Conservation (phyloP, 1,284 basidiomycete species). For the Boletus mariae region DNA sequence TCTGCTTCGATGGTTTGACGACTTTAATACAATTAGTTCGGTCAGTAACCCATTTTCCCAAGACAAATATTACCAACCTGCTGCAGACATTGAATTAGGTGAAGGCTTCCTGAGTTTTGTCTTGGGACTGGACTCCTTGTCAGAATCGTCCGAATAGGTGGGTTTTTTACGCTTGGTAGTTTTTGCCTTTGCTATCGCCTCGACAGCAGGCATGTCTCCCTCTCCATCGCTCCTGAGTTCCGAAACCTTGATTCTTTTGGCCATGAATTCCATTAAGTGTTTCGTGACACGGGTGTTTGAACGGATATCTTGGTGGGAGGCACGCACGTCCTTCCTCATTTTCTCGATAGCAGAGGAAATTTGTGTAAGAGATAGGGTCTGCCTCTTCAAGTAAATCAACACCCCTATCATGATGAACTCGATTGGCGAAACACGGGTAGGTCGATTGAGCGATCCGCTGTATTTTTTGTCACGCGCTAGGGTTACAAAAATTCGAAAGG, state of each 20-base stretch:
- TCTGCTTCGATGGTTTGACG: slow-evolving; percentile 10
- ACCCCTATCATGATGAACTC: slow-evolving; percentile 49
- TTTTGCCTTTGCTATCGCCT: slow-evolving; percentile 15
- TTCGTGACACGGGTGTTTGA: slow-evolving; percentile 41
- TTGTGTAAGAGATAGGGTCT: slow-evolving; percentile 39
- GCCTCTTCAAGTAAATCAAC: slow-evolving; percentile 38
- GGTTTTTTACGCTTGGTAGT: slow-evolving; percentile 28
- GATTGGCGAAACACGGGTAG: slow-evolving; percentile 43
- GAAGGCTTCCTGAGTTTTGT: slow-evolving; percentile 13
- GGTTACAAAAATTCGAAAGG: slow-evolving; percentile 41
- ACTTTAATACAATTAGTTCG: slow-evolving; percentile 10
- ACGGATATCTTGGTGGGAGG: slow-evolving; percentile 41
- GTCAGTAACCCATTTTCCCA: not conserved
- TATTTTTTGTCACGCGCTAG: slow-evolving; percentile 38
- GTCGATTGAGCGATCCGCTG: slow-evolving; percentile 37
- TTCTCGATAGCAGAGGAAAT: slow-evolving; percentile 40
- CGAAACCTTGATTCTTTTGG: slow-evolving; percentile 31
- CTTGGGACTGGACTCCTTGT: slow-evolving; percentile 17
- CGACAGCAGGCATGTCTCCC: slow-evolving; percentile 26
- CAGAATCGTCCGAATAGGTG: slow-evolving; percentile 26
- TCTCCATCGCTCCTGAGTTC: slow-evolving; percentile 33
- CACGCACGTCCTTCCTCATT: slow-evolving; percentile 43
- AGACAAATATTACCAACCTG: slow-evolving; percentile 18
- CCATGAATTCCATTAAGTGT: slow-evolving; percentile 39
- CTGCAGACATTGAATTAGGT: not conserved